Evolutionary conservation across 495 filamentous ascomycete species (phyloP).

Genomic region (Talaromyces liani): DNA sequence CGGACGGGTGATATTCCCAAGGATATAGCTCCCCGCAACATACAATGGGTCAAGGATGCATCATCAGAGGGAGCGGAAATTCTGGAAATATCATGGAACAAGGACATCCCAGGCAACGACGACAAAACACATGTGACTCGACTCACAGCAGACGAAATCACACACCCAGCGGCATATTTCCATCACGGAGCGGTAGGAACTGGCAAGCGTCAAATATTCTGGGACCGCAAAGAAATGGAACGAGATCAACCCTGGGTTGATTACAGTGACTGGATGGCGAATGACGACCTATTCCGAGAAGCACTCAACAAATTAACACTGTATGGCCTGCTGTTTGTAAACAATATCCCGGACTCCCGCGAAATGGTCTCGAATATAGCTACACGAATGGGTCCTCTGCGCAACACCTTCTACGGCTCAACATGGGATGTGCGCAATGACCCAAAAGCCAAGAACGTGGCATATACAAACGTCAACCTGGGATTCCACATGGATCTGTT

Average conservation of each 20-base stretch:
- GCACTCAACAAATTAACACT: slow-evolving; percentile 46
- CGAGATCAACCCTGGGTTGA: slow-evolving; percentile 39
- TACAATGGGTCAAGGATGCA: slow-evolving; percentile 16
- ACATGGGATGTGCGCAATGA: slow-evolving; percentile 84
- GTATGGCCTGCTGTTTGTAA: slow-evolving; percentile 67
- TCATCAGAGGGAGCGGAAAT: slow-evolving; percentile 20
- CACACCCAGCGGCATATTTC: not conserved
- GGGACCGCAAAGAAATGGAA: slow-evolving; percentile 22
- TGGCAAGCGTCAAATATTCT: slow-evolving; percentile 19
- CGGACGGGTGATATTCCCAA: slow-evolving; percentile 62
- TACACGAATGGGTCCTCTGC: slow-evolving; percentile 61
- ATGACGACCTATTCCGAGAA: slow-evolving; percentile 40
- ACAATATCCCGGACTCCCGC: slow-evolving; percentile 57
- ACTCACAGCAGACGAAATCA: slow-evolving; percentile 4
- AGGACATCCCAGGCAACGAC: slow-evolving; percentile 44
- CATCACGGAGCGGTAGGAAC: not conserved
- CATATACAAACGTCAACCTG: slow-evolving; percentile 73
- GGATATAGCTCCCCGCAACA: slow-evolving; percentile 31
- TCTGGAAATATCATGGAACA: slow-evolving; percentile 53
- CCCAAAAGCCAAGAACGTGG: slow-evolving; percentile 76
- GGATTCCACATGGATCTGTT: slow-evolving; percentile 89
- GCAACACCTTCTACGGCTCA: slow-evolving; percentile 78
- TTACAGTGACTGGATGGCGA: slow-evolving; percentile 63
- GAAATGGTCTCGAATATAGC: slow-evolving; percentile 59
- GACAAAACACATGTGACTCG: slow-evolving; percentile 38